A percentile compares a stretch with the other conserved stretches of the same genome.
Evolutionary conservation across 768 basidiomycete genomes (phyloP).

Genomic region (Mycena rebaudengoi): DNA sequence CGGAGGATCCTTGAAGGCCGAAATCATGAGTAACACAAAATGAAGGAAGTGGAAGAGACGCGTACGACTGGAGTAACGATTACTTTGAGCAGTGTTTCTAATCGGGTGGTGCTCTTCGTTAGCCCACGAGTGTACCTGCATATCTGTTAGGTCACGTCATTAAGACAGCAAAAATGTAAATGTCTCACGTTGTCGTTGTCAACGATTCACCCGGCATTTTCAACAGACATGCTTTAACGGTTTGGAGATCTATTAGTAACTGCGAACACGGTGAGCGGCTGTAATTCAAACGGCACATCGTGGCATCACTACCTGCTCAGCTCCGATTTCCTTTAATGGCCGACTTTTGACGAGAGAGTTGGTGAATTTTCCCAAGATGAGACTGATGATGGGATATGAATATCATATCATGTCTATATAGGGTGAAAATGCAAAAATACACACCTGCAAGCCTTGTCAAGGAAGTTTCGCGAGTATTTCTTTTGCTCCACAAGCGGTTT

Average conservation of each 20-base stretch:
- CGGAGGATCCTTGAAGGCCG: constrained; percentile 74
- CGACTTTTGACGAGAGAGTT: constrained; percentile 89
- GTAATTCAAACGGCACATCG: neutral
- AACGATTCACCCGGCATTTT: constrained; percentile 83
- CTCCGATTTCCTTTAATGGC: constrained; percentile 91
- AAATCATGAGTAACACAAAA: neutral
- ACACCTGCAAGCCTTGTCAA: constrained; percentile 93
- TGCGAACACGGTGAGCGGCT: constrained; percentile 35
- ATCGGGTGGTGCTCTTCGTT: constrained; percentile 77
- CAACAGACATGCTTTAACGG: constrained; percentile 81
- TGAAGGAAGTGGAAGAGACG: constrained; percentile 11
- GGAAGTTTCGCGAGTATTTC: constrained; percentile 91
- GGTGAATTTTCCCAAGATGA: constrained; percentile 88
- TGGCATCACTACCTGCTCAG: constrained; percentile 79
- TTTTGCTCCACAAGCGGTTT: constrained; percentile 91
- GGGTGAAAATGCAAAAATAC: neutral
- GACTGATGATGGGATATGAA: constrained; percentile 51
- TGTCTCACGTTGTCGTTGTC: constrained; percentile 60
- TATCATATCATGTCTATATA: neutral
- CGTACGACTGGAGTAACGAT: constrained; percentile 91
- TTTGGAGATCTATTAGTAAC: constrained; percentile 92
- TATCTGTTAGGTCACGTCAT: constrained; percentile 15
- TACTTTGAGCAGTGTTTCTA: constrained; percentile 95
- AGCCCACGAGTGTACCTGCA: constrained; percentile 84
- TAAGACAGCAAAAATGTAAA: neutral